These are phyloP conservation scores for Aspergillus intermedius DNA, from an alignment of 2,329 filamentous ascomycete genomes.

Conservation along the genomic window DNA sequence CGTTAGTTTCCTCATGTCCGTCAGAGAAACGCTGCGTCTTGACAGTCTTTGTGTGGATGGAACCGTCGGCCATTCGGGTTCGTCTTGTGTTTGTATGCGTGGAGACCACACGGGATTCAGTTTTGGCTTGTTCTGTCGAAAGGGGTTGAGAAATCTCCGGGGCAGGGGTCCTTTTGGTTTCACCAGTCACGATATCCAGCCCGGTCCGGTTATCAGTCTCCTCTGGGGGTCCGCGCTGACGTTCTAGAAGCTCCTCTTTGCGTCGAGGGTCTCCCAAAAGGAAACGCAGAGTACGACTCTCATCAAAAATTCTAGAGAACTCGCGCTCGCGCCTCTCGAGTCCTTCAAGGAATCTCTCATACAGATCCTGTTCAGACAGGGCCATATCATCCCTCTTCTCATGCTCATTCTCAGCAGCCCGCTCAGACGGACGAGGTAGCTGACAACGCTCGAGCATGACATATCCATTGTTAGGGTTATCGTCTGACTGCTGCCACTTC, in stretches of 20 bases:
- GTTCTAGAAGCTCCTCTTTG: conserved; percentile 15
- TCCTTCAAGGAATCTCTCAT: conserved; percentile 44
- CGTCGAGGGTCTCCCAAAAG: conserved; percentile 27
- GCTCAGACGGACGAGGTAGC: background rate
- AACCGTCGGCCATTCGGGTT: conserved; percentile 50
- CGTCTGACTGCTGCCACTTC: conserved; percentile 24
- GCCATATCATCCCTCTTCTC: conserved; percentile 6
- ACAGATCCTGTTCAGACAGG: conserved; percentile 45
- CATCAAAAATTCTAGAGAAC: conserved; percentile 19
- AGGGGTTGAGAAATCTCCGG: background rate
- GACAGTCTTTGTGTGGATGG: conserved; percentile 51
- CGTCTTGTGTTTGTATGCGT: conserved; percentile 54
- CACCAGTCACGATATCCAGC: conserved; percentile 21
- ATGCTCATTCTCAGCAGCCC: conserved; percentile 8
- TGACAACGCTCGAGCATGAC: background rate
- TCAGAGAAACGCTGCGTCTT: conserved; percentile 55
- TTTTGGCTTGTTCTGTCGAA: background rate
- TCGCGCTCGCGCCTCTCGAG: conserved; percentile 27
- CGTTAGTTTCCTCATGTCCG: conserved; percentile 53
- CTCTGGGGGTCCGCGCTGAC: conserved; percentile 2
- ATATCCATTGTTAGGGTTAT: conserved; percentile 1
- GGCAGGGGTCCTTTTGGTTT: conserved; percentile 15
- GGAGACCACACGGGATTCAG: conserved; percentile 41
- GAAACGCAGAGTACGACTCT: conserved; percentile 30
- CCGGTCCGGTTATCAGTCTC: conserved; percentile 13